Conservation (phyloP, 257 asterid genomes). For the Gentiana macrophylla region DNA sequence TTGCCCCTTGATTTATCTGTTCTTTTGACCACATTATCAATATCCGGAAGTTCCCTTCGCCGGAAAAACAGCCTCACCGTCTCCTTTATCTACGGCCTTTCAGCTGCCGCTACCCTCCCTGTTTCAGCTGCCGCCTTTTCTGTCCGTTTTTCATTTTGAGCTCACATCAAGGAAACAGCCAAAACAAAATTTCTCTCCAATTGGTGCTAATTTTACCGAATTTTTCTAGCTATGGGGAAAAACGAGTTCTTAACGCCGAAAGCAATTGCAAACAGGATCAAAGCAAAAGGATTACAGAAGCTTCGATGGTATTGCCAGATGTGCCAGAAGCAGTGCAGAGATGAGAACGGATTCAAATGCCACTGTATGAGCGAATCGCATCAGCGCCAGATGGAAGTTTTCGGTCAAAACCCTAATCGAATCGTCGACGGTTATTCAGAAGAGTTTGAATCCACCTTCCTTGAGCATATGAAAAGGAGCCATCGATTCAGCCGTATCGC, state of each 20-base stretch:
- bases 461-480: constrained; percentile 84
- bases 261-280: constrained; percentile 83
- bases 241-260: constrained; percentile 85
- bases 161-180: too few relatives aligned
- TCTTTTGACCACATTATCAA: too few relatives aligned
- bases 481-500: constrained; percentile 87
- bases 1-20: too few relatives aligned
- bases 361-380: constrained; percentile 94
- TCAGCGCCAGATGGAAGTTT: constrained; percentile 91
- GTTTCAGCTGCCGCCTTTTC: too few relatives aligned
- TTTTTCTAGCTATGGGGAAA: constrained; percentile 44
- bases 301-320: constrained; percentile 94
- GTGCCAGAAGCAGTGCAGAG: constrained; percentile 96
- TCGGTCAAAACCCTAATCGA: constrained; percentile 74
- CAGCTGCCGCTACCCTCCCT: too few relatives aligned
- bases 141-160: too few relatives aligned
- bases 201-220: background rate
- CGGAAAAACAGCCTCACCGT: too few relatives aligned
- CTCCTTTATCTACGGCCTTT: too few relatives aligned
- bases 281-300: constrained; percentile 80
- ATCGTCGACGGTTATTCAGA: constrained; percentile 68
- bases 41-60: too few relatives aligned
- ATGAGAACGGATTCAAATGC: constrained; percentile 94
- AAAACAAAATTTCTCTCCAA: background rate
- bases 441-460: constrained; percentile 57